Evolutionary conservation across 176 grass and related monocot genomes (phyloP).

Genomic region (Rhynchospora pubera): DNA sequence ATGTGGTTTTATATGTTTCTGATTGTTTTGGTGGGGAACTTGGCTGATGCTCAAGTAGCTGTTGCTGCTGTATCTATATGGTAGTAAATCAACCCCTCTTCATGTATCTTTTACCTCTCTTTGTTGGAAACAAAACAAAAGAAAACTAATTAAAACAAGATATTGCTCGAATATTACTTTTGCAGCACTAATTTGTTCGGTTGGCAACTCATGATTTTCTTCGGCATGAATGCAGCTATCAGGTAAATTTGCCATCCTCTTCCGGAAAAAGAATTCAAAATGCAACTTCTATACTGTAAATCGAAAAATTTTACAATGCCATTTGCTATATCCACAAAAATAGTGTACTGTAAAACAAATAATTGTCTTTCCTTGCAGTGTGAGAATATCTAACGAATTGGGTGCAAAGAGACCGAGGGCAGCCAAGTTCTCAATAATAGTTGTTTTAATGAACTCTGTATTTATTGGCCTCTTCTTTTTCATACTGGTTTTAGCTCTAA

Average conservation of each 20-base stretch:
- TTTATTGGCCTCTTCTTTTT: slow-evolving; percentile 49
- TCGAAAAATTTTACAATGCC: not conserved
- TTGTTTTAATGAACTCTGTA: slow-evolving; percentile 64
- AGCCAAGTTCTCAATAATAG: slow-evolving; percentile 52
- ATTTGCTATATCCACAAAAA: not conserved
- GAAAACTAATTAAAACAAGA: not conserved
- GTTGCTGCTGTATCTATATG: slow-evolving; percentile 82
- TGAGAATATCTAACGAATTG: slow-evolving; percentile 84
- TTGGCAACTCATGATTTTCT: slow-evolving; percentile 92
- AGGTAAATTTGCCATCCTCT: slow-evolving; percentile 30
- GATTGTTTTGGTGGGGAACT: slow-evolving; percentile 72
- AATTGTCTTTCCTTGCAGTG: slow-evolving; percentile 25
- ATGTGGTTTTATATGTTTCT: slow-evolving; percentile 89
- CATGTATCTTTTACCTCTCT: not conserved
- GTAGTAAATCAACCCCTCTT: slow-evolving; percentile 15
- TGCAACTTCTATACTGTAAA: not conserved
- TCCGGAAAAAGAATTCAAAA: not conserved
- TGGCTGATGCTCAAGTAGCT: slow-evolving; percentile 62
- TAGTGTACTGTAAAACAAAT: not conserved
- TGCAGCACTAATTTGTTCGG: slow-evolving; percentile 63
- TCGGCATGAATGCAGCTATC: slow-evolving; percentile 88
- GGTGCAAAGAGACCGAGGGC: slow-evolving; percentile 60
- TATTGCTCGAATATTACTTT: not conserved
- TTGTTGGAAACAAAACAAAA: not conserved
- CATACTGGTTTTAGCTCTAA: slow-evolving; percentile 31